Conservation (phyloP, 169 alveolate species). For the Plasmodium cynomolgi region DNA sequence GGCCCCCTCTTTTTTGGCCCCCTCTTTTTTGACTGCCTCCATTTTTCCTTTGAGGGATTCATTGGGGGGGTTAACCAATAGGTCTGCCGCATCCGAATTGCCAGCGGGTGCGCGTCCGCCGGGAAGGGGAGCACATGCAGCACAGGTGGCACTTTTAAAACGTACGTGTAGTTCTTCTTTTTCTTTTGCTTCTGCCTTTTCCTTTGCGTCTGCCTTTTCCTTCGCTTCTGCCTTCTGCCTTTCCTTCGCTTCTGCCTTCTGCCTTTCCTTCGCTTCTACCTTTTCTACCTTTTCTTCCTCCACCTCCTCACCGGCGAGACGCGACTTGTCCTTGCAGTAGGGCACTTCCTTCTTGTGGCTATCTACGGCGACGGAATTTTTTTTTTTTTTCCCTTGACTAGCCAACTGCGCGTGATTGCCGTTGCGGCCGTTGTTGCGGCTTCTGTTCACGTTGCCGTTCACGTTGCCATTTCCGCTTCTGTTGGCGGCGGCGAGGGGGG, state of each 20-base stretch:
- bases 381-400: not conserved
- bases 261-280: not conserved
- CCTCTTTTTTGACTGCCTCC: not conserved
- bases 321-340: not conserved
- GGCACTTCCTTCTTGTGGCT: not conserved
- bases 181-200: too few relatives aligned
- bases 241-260: not conserved
- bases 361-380: not conserved
- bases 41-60: not conserved
- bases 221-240: too few relatives aligned
- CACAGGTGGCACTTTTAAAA: not conserved
- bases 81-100: not conserved
- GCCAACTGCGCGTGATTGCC: not conserved
- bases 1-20: not conserved
- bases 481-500: not conserved
- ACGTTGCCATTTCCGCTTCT: not conserved
- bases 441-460: too few relatives aligned
- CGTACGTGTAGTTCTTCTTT: not conserved
- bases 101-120: not conserved
- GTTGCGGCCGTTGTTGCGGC: too few relatives aligned
- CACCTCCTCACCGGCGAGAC: not conserved
- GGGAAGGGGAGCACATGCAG: not conserved
- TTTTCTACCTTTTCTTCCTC: not conserved
- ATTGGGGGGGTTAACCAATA: not conserved
- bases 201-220: not conserved